These are phyloP conservation scores for Comarum palustre DNA, from an alignment of 306 rosid genomes.

Conservation along the genomic window DNA sequence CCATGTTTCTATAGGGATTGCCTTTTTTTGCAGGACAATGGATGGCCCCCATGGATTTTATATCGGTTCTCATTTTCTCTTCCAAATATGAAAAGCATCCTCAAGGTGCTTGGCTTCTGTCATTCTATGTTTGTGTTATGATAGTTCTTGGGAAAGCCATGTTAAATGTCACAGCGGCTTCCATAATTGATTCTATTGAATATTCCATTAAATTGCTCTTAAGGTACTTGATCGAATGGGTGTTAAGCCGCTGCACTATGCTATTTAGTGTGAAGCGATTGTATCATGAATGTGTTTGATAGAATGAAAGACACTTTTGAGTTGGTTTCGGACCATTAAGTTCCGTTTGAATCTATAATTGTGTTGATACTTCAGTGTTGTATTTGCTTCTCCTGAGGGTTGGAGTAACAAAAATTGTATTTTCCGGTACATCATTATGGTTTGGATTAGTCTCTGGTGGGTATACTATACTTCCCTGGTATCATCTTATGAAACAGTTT, in stretches of 20 bases:
- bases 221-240: conserved; percentile 6
- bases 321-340: not conserved
- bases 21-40: conserved; percentile 53
- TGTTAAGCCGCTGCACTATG: not conserved
- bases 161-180: conserved; percentile 18
- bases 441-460: too few species aligned
- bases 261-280: conserved; percentile 7
- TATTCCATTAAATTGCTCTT: not conserved
- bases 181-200: not conserved
- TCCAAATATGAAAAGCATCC: conserved; percentile 26
- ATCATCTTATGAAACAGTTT: not conserved
- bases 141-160: conserved; percentile 26
- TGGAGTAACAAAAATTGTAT: too few species aligned
- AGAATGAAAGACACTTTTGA: conserved; percentile 1
- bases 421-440: too few species aligned
- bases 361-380: not conserved
- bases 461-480: not conserved
- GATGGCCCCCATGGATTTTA: conserved; percentile 26
- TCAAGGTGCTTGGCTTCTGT: conserved; percentile 26
- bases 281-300: conserved; percentile 13
- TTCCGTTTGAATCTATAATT: not conserved
- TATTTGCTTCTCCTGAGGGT: too few species aligned
- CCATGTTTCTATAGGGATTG: not conserved
- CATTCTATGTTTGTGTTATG: conserved; percentile 27
- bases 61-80: conserved; percentile 18